phyloP scores from a whole-genome alignment of 805 yeast genomes.

The Zygosaccharomyces gambellarensis region DNA sequence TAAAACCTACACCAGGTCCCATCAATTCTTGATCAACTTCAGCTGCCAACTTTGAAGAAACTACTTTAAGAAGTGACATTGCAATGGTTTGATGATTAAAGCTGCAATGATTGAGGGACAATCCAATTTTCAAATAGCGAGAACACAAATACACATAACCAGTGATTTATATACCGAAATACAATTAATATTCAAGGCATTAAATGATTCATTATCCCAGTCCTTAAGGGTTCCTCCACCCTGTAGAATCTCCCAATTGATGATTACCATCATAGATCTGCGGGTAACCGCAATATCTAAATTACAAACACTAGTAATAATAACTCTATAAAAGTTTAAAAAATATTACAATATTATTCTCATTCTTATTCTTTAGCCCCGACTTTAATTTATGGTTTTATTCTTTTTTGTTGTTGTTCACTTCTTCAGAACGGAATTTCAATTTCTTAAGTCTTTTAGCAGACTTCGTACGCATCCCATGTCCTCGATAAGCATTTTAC shows the following conservation, averaged over 20 bases:
- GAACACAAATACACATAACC: too few relatives aligned
- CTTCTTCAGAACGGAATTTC: not conserved
- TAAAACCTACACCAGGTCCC: slow-evolving; percentile 57
- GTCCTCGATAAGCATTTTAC: slow-evolving; percentile 35
- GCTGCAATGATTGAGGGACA: too few relatives aligned
- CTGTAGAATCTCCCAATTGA: not conserved
- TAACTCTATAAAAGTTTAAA: slow-evolving; percentile 2
- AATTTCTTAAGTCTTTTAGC: slow-evolving; percentile 24
- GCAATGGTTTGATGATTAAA: not conserved
- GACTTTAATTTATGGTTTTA: too few relatives aligned
- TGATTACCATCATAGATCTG: not conserved
- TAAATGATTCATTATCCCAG: not conserved
- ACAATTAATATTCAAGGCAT: too few relatives aligned
- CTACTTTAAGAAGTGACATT: slow-evolving; percentile 36
- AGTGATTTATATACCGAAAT: too few relatives aligned
- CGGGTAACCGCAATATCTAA: slow-evolving; percentile 10
- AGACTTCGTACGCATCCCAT: slow-evolving; percentile 35
- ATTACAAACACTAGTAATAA: not conserved
- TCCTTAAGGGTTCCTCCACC: slow-evolving; percentile 5
- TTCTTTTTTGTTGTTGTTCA: too few relatives aligned
- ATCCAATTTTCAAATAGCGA: too few relatives aligned
- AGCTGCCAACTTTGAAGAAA: slow-evolving; percentile 57
- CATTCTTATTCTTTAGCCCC: too few relatives aligned
- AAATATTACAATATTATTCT: not conserved
- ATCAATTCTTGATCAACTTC: slow-evolving; percentile 79